A percentile compares a stretch with the other conserved stretches of the same genome.
These are phyloP conservation scores for Coemansia sp. DNA, from an alignment of 192 early-diverging fungal genomes.

Conservation along the genomic window DNA sequence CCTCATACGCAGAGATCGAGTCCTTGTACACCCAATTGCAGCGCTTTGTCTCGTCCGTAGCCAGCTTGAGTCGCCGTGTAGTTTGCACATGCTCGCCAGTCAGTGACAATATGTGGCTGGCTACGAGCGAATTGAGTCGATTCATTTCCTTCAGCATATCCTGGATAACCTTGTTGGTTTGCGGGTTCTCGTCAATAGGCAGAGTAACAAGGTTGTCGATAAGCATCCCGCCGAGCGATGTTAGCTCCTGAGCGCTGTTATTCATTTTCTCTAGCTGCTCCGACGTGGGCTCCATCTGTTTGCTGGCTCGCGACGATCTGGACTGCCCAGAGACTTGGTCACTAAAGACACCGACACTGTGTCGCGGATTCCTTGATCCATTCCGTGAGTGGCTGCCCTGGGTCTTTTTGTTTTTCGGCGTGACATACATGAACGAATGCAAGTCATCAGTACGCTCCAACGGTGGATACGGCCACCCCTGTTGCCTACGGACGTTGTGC, in stretches of 20 bases:
- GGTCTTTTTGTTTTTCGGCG: not conserved
- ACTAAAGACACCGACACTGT: not conserved
- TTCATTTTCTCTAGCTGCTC: conserved; percentile 15
- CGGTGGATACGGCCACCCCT: conserved; percentile 21
- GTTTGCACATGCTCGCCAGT: not conserved
- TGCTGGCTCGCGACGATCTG: not conserved
- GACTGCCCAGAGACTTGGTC: not conserved
- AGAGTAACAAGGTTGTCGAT: conserved; percentile 23
- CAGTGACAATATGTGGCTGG: conserved; percentile 5
- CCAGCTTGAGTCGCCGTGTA: not conserved
- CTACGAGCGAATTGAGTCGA: not conserved
- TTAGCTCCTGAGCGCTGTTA: conserved; percentile 14
- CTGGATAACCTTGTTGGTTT: conserved; percentile 12
- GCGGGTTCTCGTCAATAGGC: conserved; percentile 21
- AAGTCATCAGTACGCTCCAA: not conserved
- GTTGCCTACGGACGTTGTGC: not conserved
- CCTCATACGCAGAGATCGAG: conserved; percentile 7
- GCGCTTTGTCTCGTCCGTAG: conserved; percentile 14
- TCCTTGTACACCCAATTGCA: conserved; percentile 11
- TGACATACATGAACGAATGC: not conserved
- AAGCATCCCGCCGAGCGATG: conserved; percentile 23
- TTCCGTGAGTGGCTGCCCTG: not conserved
- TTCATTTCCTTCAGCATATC: conserved; percentile 16
- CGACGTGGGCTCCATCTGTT: not conserved
- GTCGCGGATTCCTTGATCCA: not conserved